Evolutionary conservation across 1,284 basidiomycete genomes (phyloP), one percentile per base, ranked within the genome.

Genomic region (Pseudozyma tsukubaensis): DNA sequence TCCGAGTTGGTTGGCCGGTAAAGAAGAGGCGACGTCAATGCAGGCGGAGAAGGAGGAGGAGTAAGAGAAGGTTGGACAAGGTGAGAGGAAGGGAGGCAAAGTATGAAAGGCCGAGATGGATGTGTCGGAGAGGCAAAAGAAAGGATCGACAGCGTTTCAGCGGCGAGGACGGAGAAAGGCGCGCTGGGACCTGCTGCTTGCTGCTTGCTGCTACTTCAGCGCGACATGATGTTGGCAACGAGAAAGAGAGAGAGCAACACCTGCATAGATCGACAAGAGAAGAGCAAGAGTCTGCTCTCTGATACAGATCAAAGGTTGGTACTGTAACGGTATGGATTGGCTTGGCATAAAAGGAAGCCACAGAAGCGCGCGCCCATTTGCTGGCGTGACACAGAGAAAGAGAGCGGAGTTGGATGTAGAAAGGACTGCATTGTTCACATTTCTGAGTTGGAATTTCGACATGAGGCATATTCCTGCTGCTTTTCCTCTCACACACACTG

Each of bases 71-170:
- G 18, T n/a, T 39, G 44, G 19, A 24, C 19, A 45, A 24, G 42
- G 44, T 45, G 44, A 29, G 47, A 43, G 39, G 39, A n/a, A 24
- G 45, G 45, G 45, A 18, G 21, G 39, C 13, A n/a, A 58, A 29
- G 34, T 21, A 29, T 50, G 44, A 37, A 43, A 47, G 50, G 45
- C 18, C 9, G n/a, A 21, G 50, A 18, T 47, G 47, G 13, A 34
- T 29, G 16, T 43, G 50, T 57, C 60, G 52, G 60, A 62, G 52
- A 50, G 59, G 47, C 36, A 48, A 51, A 56, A 44, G 18, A 47
- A 24, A 51, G 50, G 61, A 64, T 58, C 45, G 53, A 48, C 37
- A 37, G 18, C 50, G 39, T 14, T 9, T 36, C 35, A n/a, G 35
- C 9, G 44, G n/a, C n/a, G 39, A 16, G 19, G 14, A 36, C 49